phyloP scores from a whole-genome alignment of 2,329 filamentous ascomycete species.

The Fusarium sp. region DNA sequence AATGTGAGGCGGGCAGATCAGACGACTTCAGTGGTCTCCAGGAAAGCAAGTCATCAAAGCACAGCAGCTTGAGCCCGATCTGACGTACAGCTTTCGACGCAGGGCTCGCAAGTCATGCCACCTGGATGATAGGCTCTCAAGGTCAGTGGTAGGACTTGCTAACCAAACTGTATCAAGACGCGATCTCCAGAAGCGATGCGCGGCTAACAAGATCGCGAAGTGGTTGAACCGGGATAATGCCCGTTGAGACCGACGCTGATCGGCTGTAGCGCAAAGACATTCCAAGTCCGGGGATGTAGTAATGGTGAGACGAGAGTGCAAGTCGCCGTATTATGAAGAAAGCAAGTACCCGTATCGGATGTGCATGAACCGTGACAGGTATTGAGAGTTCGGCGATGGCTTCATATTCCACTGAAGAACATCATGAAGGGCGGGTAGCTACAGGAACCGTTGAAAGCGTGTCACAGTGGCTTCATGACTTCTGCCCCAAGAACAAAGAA shows the following conservation, averaged over 20 bases:
- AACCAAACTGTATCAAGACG: conserved; percentile 12
- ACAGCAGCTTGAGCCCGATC: conserved; percentile 32
- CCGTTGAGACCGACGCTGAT: conserved; percentile 34
- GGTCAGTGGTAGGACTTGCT: conserved; percentile 10
- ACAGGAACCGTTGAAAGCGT: conserved; percentile 45
- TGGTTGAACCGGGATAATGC: conserved; percentile 21
- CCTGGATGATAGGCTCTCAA: conserved; percentile 15
- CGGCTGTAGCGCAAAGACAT: conserved; percentile 26
- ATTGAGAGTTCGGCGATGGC: conserved; percentile 25
- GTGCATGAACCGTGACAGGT: conserved; percentile 41
- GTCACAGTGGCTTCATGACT: conserved; percentile 42
- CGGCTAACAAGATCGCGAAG: conserved; percentile 32
- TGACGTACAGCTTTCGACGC: conserved; percentile 48
- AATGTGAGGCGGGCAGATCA: conserved; percentile 38
- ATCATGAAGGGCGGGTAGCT: conserved; percentile 30
- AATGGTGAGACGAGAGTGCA: conserved; percentile 28
- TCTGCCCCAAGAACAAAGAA: conserved; percentile 20
- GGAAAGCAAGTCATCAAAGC: conserved; percentile 34
- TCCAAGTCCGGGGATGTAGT: conserved; percentile 30
- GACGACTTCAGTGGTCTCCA: conserved; percentile 17
- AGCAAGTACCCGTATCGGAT: conserved; percentile 41
- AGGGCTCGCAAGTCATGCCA: conserved; percentile 51
- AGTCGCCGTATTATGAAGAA: conserved; percentile 26
- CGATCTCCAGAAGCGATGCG: conserved; percentile 30
- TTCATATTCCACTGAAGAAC: conserved; percentile 16